Conservation (phyloP, 768 basidiomycete genomes). For the Tylopilus sp. region DNA sequence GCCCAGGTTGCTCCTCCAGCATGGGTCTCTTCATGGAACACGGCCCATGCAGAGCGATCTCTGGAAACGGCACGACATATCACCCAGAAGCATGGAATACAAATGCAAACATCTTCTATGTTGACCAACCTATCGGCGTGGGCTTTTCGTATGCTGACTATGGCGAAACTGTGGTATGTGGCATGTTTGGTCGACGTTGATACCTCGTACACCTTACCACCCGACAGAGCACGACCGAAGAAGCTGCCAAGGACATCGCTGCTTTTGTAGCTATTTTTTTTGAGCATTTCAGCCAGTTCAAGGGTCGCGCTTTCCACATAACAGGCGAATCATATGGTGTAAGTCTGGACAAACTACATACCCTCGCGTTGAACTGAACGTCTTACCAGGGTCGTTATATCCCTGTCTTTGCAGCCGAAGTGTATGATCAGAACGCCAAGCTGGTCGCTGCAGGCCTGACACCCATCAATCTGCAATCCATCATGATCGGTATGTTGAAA, state of each 20-base stretch:
- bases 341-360: neutral
- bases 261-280: constrained; percentile 73
- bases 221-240: constrained; percentile 55
- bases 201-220: neutral
- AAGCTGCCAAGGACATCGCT: constrained; percentile 67
- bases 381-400: constrained; percentile 46
- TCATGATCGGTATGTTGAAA: constrained; percentile 42
- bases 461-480: constrained; percentile 47
- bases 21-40: constrained; percentile 71
- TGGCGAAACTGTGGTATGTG: constrained; percentile 37
- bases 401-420: constrained; percentile 45
- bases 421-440: constrained; percentile 46
- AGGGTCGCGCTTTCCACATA: constrained; percentile 62
- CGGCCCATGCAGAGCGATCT: constrained; percentile 67
- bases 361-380: neutral
- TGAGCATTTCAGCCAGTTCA: constrained; percentile 68
- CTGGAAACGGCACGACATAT: constrained; percentile 46
- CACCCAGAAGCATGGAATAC: constrained; percentile 66
- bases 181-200: neutral
- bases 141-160: constrained; percentile 47
- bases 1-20: constrained; percentile 53
- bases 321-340: constrained; percentile 57
- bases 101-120: constrained; percentile 51
- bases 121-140: constrained; percentile 44
- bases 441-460: constrained; percentile 43